phyloP scores from a whole-genome alignment of 306 rosid species.

The Quercus aquifolioides region DNA sequence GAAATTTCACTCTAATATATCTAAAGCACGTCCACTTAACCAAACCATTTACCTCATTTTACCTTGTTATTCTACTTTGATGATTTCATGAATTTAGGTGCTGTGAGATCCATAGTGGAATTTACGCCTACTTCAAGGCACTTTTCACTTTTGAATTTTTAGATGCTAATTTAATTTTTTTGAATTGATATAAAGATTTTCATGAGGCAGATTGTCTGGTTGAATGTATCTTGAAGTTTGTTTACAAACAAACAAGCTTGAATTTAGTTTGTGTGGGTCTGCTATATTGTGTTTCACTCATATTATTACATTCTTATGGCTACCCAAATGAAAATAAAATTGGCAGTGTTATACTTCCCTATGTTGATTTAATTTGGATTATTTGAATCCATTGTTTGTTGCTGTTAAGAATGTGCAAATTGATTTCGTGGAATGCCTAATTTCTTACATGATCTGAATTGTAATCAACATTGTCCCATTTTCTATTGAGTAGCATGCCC shows the following conservation, averaged over 20 bases:
- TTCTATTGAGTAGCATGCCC: slow-evolving; percentile 2
- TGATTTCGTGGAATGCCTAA: slow-evolving; percentile 15
- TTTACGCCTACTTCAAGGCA: not conserved
- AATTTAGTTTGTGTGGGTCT: not conserved
- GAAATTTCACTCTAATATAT: not conserved
- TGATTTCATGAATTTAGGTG: not conserved
- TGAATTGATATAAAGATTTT: not conserved
- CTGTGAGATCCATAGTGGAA: not conserved
- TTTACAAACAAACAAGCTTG: not conserved
- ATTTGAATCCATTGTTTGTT: not conserved
- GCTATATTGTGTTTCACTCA: not conserved
- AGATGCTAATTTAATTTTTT: not conserved
- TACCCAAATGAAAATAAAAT: not conserved
- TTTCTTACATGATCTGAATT: slow-evolving; percentile 12
- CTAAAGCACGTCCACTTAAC: not conserved
- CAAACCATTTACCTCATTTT: not conserved
- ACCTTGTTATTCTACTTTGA: not conserved
- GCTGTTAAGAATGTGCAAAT: not conserved
- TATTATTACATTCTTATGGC: not conserved
- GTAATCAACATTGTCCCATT: not conserved
- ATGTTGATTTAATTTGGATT: not conserved
- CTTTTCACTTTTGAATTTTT: not conserved
- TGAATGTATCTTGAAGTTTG: not conserved
- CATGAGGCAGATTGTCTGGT: not conserved
- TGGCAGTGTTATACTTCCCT: not conserved